Evolutionary conservation across 257 asterid species (phyloP).

Genomic region (Verbena officinalis): DNA sequence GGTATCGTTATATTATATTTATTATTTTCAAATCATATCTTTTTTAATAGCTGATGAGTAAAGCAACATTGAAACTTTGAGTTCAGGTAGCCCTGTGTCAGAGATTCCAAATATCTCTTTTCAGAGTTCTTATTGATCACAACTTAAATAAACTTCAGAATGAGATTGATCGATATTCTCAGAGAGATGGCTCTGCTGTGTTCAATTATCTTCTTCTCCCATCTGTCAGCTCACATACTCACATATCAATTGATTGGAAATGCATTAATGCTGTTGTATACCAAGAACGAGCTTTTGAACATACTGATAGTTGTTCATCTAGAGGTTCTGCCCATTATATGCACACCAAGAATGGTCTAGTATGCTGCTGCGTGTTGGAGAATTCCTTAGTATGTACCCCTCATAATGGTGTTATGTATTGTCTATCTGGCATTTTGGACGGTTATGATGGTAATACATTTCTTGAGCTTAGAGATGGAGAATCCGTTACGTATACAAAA

Average conservation of each 20-base stretch:
- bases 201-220: conserved; percentile 78
- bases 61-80: neutral
- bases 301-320: conserved; percentile 20
- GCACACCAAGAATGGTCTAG: conserved; percentile 51
- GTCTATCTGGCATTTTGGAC: conserved; percentile 46
- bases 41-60: neutral
- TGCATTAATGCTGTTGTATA: conserved; percentile 41
- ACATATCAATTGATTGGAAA: conserved; percentile 54
- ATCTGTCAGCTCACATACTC: conserved; percentile 19
- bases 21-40: neutral
- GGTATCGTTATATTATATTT: too few relatives aligned
- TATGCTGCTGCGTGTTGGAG: conserved; percentile 61
- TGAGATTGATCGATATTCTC: conserved; percentile 24
- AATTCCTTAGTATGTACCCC: conserved; percentile 74
- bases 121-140: conserved; percentile 55
- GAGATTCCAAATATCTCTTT: conserved; percentile 58
- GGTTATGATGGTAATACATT: conserved; percentile 45
- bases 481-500: conserved; percentile 44
- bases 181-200: conserved; percentile 23
- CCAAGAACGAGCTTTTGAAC: conserved; percentile 21
- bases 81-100: conserved; percentile 55
- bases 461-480: conserved; percentile 45
- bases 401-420: conserved; percentile 56
- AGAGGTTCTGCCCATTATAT: conserved; percentile 27
- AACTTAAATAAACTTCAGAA: conserved; percentile 39